phyloP scores from a whole-genome alignment of 1,139 yeast species.

The Suhomyces bokatorum region DNA sequence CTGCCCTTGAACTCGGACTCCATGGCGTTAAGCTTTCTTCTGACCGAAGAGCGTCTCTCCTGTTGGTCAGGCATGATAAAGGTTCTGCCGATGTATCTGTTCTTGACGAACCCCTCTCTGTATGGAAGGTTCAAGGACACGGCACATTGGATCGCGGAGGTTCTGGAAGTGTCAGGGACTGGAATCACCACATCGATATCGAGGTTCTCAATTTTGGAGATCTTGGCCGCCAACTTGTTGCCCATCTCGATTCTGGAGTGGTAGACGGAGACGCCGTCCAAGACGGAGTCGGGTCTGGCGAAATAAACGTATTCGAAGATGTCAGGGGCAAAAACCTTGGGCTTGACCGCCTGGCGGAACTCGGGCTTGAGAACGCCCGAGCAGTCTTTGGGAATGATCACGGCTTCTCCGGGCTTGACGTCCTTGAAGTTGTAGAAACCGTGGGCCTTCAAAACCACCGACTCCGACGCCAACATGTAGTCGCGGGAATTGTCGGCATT shows the following conservation, averaged over 20 bases:
- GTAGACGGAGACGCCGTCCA: constrained; percentile 94
- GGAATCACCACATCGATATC: constrained; percentile 94
- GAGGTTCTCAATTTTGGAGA: constrained; percentile 52
- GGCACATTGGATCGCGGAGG: constrained; percentile 92
- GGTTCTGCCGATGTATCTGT: constrained; percentile 95
- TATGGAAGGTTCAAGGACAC: constrained; percentile 77
- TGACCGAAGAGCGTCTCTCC: constrained; percentile 89
- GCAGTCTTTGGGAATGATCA: constrained; percentile 77
- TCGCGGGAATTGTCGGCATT: constrained; percentile 73
- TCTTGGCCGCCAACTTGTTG: constrained; percentile 75
- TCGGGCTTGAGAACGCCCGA: constrained; percentile 55
- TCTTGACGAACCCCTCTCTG: constrained; percentile 96
- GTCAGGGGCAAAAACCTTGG: constrained; percentile 84
- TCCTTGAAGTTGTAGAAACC: constrained; percentile 81
- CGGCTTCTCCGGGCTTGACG: constrained; percentile 93
- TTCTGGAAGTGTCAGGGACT: constrained; percentile 96
- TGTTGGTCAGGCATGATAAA: constrained; percentile 98
- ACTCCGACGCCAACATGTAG: constrained; percentile 94
- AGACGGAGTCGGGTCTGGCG: constrained; percentile 95
- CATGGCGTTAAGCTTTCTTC: constrained; percentile 96
- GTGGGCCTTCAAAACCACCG: constrained; percentile 93
- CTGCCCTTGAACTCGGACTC: constrained; percentile 84
- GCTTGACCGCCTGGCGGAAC: constrained; percentile 82
- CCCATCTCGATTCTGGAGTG: constrained; percentile 96
- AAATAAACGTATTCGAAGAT: constrained; percentile 96